These are phyloP conservation scores for Leonotis leonurus DNA, from an alignment of 257 asterid species.

Conservation along the genomic window DNA sequence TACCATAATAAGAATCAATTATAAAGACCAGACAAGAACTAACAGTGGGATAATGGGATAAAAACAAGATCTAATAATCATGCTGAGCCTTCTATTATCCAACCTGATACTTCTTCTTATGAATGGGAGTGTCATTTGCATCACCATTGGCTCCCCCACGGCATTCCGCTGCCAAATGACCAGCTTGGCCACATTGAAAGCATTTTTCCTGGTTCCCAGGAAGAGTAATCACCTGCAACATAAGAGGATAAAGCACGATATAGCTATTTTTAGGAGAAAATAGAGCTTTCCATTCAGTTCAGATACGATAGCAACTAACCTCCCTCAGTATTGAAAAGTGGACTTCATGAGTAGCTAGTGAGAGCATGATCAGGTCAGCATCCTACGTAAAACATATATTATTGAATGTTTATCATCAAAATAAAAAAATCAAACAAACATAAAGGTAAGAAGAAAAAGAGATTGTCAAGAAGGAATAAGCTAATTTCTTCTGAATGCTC, in stretches of 20 bases:
- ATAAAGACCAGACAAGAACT: conserved; percentile 1
- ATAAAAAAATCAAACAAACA: conserved; percentile 16
- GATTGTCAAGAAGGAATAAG: conserved; percentile 2
- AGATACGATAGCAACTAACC: conserved; percentile 43
- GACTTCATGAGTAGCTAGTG: conserved; percentile 95
- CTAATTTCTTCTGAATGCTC: conserved; percentile 28
- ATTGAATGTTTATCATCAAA: conserved; percentile 18
- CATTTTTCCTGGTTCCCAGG: conserved; percentile 93
- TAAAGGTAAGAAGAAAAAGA: neutral
- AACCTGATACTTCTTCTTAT: conserved; percentile 93
- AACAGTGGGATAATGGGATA: neutral
- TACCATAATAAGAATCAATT: conserved; percentile 20
- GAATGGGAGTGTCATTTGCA: conserved; percentile 53
- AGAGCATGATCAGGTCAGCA: conserved; percentile 92
- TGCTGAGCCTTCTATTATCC: conserved; percentile 2
- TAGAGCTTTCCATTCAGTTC: conserved; percentile 4
- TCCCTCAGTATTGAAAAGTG: conserved; percentile 92
- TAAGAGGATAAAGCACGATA: neutral
- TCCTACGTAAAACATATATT: conserved; percentile 42
- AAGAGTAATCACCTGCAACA: conserved; percentile 60
- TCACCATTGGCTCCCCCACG: conserved; percentile 35
- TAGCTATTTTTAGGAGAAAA: neutral
- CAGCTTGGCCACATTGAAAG: conserved; percentile 80
- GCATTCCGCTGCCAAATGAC: conserved; percentile 88
- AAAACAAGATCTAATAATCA: conserved; percentile 15